Base-by-base conservation (phyloP, 768 basidiomycete species). In the Clitopilus passeckerianus region DNA sequence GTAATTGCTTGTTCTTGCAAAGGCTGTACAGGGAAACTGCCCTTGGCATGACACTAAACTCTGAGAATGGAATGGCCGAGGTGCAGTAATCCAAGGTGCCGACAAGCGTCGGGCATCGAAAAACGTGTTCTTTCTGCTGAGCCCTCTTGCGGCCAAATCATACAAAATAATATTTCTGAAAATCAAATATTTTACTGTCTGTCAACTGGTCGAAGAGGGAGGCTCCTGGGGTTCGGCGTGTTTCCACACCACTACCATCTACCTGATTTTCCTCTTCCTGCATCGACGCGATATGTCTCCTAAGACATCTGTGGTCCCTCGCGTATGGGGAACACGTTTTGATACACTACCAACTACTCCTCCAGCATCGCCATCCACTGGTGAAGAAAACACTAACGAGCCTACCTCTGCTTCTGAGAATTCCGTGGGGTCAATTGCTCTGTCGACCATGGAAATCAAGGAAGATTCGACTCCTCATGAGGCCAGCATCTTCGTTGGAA, bases 401-500 rank as follows among this genome's bases (percentile, higher is more conserved):
- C 34, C 59, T 59, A 59, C 60, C 35, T 56, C 61, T 52, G 34
- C 61, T 10, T 57, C 68, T 24, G 61, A 64, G 24, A 52, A 57
- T 0, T 63, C 70, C 34, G 71, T 66, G 43, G 70, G 63, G 44
- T 56, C 63, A 64, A 61, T 59, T 53, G 60, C 65, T 23, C 70
- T 72, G 59, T 53, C 65, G 33, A 57, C 58, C 34, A 58, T 59
- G 52, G 67, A 66, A 56, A 71, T 68, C 64, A 78, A 67, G 62
- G 76, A 74, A 30, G 75, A 85, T 50, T 83, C 77, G 66, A 76
- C 81, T 67, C 80, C 83, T 58, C 88, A 91, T 68, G 87, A 92
- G 63, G 85, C 90, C 41, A 91, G 89, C 66, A 80, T 93, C 65
- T 93, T 93, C 70, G 86, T 93, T 60, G 91, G 92, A 70, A 91